These are phyloP conservation scores for Paraleonurus japonicus DNA, from an alignment of 257 asterid genomes.

Conservation along the genomic window DNA sequence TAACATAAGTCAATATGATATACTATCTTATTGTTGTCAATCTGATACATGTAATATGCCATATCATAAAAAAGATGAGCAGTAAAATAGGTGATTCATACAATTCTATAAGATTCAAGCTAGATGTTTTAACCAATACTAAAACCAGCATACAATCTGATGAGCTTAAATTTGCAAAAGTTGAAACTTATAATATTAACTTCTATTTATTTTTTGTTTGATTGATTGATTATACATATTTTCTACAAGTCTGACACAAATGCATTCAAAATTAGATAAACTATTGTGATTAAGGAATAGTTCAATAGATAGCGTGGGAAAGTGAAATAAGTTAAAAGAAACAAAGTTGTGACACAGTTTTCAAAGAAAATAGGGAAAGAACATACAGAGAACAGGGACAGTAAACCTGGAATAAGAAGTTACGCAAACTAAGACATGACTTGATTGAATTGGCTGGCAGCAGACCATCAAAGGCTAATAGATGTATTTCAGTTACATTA, in stretches of 20 bases:
- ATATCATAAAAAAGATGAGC: not conserved
- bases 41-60: slow-evolving; percentile 4
- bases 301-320: not conserved
- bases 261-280: not conserved
- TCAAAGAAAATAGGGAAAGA: slow-evolving; percentile 1
- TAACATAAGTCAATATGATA: slow-evolving; percentile 18
- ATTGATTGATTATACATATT: not conserved
- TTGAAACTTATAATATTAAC: not conserved
- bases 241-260: not conserved
- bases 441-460: not conserved
- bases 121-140: not conserved
- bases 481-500: not conserved
- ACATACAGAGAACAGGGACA: not conserved
- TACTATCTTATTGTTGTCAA: slow-evolving; percentile 18
- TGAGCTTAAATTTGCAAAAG: not conserved
- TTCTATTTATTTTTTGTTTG: not conserved
- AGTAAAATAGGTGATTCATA: slow-evolving; percentile 3
- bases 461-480: not conserved
- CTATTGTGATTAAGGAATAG: not conserved
- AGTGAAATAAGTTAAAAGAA: not conserved
- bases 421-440: not conserved
- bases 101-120: slow-evolving; percentile 16
- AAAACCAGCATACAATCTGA: not conserved
- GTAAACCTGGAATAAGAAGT: slow-evolving; percentile 3
- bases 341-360: not conserved